Evolutionary conservation across 768 basidiomycete species (phyloP), one percentile per base, ranked within the genome.

Genomic region (Serendipita vermifera): DNA sequence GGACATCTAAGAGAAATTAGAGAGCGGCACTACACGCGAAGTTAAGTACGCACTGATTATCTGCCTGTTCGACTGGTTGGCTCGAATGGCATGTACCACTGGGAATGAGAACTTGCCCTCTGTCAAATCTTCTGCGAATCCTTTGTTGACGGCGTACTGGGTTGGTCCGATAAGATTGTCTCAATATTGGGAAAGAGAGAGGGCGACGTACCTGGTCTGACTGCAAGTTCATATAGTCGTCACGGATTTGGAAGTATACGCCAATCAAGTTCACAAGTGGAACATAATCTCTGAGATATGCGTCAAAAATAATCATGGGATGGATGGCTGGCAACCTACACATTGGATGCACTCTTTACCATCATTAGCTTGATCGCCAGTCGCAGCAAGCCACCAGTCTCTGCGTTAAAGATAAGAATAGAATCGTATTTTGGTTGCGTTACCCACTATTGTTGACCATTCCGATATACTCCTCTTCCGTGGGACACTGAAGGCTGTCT

Each of bases 41-140:
- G 35, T n/a, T 36, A 36, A n/a, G 35, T 9, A 51, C 46, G 27
- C 27, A 51, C 46, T 51, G 2, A 51, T 51, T 32, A 98, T 76
- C 67, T 85, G 85, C 32, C 81, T 76, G 68, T 89, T 90, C 0
- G 81, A 76, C 9, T 72, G 74, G 64, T 91, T 81, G 5, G 86
- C 78, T 29, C 85, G 81, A 43, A 97, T 83, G 17, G 86, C 82
- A 67, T 97, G 94, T 0, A 98, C 83, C 31, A 97, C 76, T 0
- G 92, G 93, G 70, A 98, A 98, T 3, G 89, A 93, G 72, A 98
- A 98, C 68, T 98, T 98, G 5, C 94, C 94, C 70, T 97, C 94
- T 0, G 88, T 85, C 13, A 98, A 73, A 65, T 98, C 94, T 68
- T 98, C 93, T 0, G 87, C 87, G 67, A 59, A 61, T 15, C 72